Evolutionary conservation across 2,329 filamentous ascomycete genomes (phyloP).

Genomic region (Hymenoscyphus repandus): DNA sequence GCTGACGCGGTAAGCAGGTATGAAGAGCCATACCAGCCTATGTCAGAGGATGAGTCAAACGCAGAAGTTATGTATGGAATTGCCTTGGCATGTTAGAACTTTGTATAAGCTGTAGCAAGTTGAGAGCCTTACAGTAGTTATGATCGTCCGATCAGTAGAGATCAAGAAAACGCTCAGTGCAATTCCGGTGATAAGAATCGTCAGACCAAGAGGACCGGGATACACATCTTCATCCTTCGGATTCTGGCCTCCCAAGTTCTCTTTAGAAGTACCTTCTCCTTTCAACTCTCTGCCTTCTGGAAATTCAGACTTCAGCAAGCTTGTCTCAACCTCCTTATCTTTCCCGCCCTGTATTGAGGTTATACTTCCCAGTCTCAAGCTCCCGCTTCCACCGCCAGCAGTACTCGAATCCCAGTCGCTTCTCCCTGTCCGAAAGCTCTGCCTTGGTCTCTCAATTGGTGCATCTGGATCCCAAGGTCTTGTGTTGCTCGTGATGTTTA

Average conservation of each 20-base stretch:
- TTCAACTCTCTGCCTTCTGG: neutral
- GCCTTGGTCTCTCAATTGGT: too few species aligned
- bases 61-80: constrained; percentile 36
- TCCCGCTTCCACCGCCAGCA: neutral
- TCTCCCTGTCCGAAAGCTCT: neutral
- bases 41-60: constrained; percentile 33
- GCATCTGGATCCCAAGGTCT: constrained; percentile 10
- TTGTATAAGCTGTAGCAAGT: neutral
- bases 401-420: neutral
- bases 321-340: neutral
- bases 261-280: neutral
- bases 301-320: neutral
- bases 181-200: constrained; percentile 26
- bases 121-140: constrained; percentile 24
- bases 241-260: neutral
- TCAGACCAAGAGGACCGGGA: constrained; percentile 21
- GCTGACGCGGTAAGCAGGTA: constrained; percentile 33
- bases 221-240: constrained; percentile 16
- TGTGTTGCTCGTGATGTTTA: constrained; percentile 10
- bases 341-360: neutral
- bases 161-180: constrained; percentile 29
- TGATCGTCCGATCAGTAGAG: constrained; percentile 24
- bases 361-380: neutral
- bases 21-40: constrained; percentile 35
- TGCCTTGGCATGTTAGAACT: constrained; percentile 23